Evolutionary conservation across 352 stramenopile genomes (phyloP), one percentile per base, ranked within the genome.

Genomic region (Globisporangium megalacanthum): DNA sequence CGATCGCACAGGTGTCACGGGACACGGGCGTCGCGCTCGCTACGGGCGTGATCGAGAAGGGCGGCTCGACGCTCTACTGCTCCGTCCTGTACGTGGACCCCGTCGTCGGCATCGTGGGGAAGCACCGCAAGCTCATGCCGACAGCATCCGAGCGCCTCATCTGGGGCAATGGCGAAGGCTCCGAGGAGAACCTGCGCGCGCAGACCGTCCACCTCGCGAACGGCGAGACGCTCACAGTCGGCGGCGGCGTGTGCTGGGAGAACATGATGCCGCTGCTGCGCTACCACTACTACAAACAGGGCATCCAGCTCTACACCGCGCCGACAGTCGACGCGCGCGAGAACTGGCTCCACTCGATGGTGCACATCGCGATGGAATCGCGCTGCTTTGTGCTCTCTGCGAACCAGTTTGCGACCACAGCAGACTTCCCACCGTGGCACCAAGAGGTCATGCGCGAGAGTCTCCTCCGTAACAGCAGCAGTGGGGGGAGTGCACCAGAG

Each of bases 251-350:
- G 31, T 69, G 62, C 52, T 69, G 62, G 62, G 62, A 69, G 52
- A 69, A 65, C 58, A 65, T 69, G 58, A 69, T 69, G 62, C 62
- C 62, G 48, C 58, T 69, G 33, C 52, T 69, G 58, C 62, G 62
- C 31, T 69, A 65, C 52, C 48, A 58, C 57, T 60, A 64, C 52
- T 69, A 69, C 58, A 53, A 59, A 49, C 62, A 69, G 35, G 58
- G 49, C 41, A 52, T 69, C 52, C 62, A 69, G 48, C 35, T 69
- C 46, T 69, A 69, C 58, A 49, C 59, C 11, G 52, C 62, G 19
- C 58, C 58, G 48, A 69, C 62, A 20, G 62, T 69, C 14, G 62
- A 69, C 31, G 62, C 58, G 41, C 62, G 62, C 47, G 57, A 60
- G 36, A 65, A 64, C 37, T 69, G 62, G 62, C 53, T 65, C 33